Conservation (phyloP, 2,329 filamentous ascomycete genomes). For the Phialemoniopsis sp. region DNA sequence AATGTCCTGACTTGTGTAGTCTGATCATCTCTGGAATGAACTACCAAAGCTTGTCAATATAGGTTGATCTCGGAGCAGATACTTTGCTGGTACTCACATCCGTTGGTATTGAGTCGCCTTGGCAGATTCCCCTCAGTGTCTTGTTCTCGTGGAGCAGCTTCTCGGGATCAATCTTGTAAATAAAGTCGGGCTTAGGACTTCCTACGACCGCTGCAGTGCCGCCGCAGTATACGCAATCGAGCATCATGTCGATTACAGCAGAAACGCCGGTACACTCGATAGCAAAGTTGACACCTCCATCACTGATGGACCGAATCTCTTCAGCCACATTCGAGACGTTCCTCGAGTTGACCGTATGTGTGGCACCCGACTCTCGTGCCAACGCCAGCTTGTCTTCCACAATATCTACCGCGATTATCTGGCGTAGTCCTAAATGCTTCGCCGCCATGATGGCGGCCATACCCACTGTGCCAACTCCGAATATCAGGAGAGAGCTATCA, state of each 20-base stretch:
- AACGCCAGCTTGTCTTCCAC: conserved; percentile 33
- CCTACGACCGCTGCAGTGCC: conserved; percentile 27
- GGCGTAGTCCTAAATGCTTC: conserved; percentile 17
- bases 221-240: conserved; percentile 20
- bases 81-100: too few species aligned
- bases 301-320: conserved; percentile 18
- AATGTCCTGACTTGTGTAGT: conserved; percentile 23
- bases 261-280: conserved; percentile 24
- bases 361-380: conserved; percentile 39
- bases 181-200: too few species aligned
- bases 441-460: conserved; percentile 32
- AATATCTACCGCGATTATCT: conserved; percentile 41
- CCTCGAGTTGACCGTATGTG: conserved; percentile 28
- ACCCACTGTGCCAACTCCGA: conserved; percentile 35
- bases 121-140: too few species aligned
- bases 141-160: too few species aligned
- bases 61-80: too few species aligned
- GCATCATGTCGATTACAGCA: conserved; percentile 18
- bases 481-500: conserved; percentile 23
- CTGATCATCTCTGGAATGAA: conserved; percentile 24
- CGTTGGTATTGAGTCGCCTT: too few species aligned
- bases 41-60: too few species aligned
- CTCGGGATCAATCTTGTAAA: too few species aligned
- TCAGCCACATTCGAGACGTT: conserved; percentile 17
- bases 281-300: conserved; percentile 18